Conservation (phyloP, 2,329 filamentous ascomycete genomes). For the Paracamarosporium sp. region DNA sequence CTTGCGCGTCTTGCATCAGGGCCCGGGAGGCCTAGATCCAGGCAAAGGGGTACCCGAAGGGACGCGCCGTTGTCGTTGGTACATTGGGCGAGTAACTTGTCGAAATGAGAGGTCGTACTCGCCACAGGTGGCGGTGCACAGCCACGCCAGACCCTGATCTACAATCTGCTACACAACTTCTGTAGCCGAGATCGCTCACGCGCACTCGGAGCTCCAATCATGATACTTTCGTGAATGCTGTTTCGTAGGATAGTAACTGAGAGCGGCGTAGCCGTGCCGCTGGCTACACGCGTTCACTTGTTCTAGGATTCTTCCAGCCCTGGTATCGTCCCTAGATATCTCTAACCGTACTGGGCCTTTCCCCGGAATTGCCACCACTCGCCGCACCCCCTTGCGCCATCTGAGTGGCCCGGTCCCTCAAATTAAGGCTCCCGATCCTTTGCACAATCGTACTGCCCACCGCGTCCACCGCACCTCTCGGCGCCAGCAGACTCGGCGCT, state of each 20-base stretch:
- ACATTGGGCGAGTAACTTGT: slow-evolving; percentile 3
- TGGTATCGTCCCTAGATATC: slow-evolving; percentile 37
- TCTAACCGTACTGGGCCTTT: slow-evolving; percentile 33
- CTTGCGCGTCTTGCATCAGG: slow-evolving; percentile 22
- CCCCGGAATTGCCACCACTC: slow-evolving; percentile 28
- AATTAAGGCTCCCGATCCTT: slow-evolving; percentile 81
- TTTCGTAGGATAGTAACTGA: background rate
- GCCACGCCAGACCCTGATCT: slow-evolving; percentile 2
- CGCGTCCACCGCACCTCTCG: slow-evolving; percentile 89
- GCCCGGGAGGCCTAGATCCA: slow-evolving; percentile 15
- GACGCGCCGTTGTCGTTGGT: slow-evolving; percentile 14
- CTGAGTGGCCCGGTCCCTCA: slow-evolving; percentile 55
- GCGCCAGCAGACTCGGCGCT: slow-evolving; percentile 81
- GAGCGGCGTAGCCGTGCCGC: background rate
- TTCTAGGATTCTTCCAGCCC: background rate
- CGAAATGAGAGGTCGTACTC: background rate
- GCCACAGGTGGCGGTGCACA: background rate
- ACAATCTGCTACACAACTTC: background rate
- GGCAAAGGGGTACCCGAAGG: slow-evolving; percentile 5
- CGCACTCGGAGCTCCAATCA: background rate
- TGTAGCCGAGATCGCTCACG: background rate
- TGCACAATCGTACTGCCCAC: slow-evolving; percentile 90
- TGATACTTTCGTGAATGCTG: background rate
- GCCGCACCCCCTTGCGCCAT: slow-evolving; percentile 21
- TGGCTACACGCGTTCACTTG: background rate